Base-by-base conservation (phyloP, 148 eudicot species). In the Beta vulgaris region DNA sequence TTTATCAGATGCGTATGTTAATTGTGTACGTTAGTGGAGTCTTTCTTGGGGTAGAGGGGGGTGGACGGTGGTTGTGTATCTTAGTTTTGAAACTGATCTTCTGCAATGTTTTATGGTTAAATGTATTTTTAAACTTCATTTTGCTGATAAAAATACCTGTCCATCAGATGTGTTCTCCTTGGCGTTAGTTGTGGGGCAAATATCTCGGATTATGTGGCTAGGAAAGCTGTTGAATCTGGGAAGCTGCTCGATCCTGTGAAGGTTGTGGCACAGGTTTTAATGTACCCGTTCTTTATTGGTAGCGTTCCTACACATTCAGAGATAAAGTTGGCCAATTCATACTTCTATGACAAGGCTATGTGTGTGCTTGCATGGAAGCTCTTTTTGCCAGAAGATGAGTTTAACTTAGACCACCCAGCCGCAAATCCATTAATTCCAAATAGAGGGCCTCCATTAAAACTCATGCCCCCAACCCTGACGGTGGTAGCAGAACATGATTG, bases 221-320 rank as follows among this genome's bases (percentile, higher is more conserved):
- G 89, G 59, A 94, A 88, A 88, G 88, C 96, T 6, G 93, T 91
- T 5, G 98, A 91, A 67, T 79, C 85, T 4, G 93, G 88, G 34
- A 88, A 80, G 76, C 93, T 87, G 68, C 55, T 94, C 59, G 96
- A 94, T 62, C 98, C 98, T n/a, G 88, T 94, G 62, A 90, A 88
- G 74, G 91, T 94, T 44, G 98, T 94, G 23, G 98, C 98, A 25
- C 98, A 91, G 71, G 93, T 94, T 36, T 82, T 94, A 70, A 88
- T 94, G 97, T 94, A 94, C 71, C 98, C 98, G 0, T 94, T 94
- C 76, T 94, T 94, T 84, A 90, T 91, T 21, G 98, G 98, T 63
- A 91, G 86, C 23, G 77, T 87, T 21, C 97, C 98, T 4, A 94
- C 98, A 10, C 97, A 85, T 62, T 94, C 98, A 0, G 98, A 94